phyloP scores from a whole-genome alignment of 1,284 basidiomycete genomes.

The Rhodotorula sp. region DNA sequence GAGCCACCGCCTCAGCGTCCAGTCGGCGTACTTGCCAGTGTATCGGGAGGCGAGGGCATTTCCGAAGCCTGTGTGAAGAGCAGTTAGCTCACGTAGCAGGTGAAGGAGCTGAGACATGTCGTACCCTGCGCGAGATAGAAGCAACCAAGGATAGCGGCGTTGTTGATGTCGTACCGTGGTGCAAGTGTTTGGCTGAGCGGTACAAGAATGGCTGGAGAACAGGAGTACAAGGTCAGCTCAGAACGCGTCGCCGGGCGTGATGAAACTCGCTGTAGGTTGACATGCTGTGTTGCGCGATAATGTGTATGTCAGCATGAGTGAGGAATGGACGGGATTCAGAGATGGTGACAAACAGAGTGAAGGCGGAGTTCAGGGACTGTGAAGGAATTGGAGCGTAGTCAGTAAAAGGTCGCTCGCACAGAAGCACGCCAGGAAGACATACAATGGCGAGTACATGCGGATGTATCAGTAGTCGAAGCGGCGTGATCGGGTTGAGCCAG shows the following conservation, averaged over 20 bases:
- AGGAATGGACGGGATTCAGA: constrained; percentile 11
- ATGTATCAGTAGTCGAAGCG: constrained; percentile 60
- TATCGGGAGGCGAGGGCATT: constrained; percentile 63
- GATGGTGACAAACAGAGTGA: constrained; percentile 25
- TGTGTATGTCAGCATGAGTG: neutral
- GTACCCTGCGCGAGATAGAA: constrained; percentile 59
- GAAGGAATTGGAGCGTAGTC: neutral
- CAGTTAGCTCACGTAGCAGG: too few relatives aligned
- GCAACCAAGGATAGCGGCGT: constrained; percentile 62
- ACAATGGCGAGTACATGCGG: constrained; percentile 63
- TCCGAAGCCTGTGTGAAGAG: constrained; percentile 56
- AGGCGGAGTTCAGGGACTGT: constrained; percentile 37
- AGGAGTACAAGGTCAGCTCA: neutral
- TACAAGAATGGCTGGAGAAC: constrained; percentile 30
- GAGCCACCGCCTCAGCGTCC: constrained; percentile 56
- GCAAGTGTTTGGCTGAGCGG: constrained; percentile 48
- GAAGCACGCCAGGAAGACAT: constrained; percentile 45
- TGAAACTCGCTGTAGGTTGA: neutral
- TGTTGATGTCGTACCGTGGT: constrained; percentile 61
- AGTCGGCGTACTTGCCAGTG: constrained; percentile 60
- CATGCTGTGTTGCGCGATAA: neutral
- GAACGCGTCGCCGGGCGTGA: neutral
- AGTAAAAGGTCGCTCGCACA: neutral
- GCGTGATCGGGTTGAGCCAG: constrained; percentile 64
- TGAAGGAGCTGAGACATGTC: neutral